Base-by-base conservation (phyloP, 2,329 filamentous ascomycete species). In the Mycogone perniciosa region DNA sequence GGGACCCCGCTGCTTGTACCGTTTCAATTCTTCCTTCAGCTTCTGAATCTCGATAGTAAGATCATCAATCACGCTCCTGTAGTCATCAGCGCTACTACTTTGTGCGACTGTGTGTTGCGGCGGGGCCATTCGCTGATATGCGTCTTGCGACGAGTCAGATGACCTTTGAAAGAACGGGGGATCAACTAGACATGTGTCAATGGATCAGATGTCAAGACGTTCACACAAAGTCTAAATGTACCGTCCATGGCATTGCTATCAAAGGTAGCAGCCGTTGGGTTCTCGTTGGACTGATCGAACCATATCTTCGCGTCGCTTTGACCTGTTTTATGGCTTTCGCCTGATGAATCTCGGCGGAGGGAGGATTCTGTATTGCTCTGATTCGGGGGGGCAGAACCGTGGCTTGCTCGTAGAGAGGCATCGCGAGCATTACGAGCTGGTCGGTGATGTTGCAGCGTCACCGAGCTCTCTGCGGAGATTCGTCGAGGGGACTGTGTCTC, bases 31-130 rank as follows among this genome's bases (percentile, higher is more conserved):
- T 57, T 85, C 82, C 68, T 85, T 90, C 54, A 95, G 66, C 46
- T 82, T 84, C 64, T 89, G 88, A 63, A 93, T 95, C 62, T 90
- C 86, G 29, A 95, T 74, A 0, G 89, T 95, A 52, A 95, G 68
- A 63, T 95, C 89, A 60, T 95, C 89, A 44, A 95, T 95, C 11
- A 95, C 88, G 57, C 86, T 86, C 43, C 89, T 77, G 54, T 83
- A 91, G 50, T 91, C 88, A 51, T 88, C 87, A 30, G 80, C 82
- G 46, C 83, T 85, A 62, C 81, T 88, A 61, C 69, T 80, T 20
- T 67, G 79, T 3, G 70, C 69, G 35, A 63, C 52, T 0, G 62
- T 60, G 4, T 67, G 66, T 6, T 65, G 66, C 0, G 68, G 57
- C 0, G 59, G 64, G 3, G 38, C 58, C 13, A 54, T 59, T 44